Conservation (phyloP, 2,329 filamentous ascomycete species). For the Diaporthe ampelina region DNA sequence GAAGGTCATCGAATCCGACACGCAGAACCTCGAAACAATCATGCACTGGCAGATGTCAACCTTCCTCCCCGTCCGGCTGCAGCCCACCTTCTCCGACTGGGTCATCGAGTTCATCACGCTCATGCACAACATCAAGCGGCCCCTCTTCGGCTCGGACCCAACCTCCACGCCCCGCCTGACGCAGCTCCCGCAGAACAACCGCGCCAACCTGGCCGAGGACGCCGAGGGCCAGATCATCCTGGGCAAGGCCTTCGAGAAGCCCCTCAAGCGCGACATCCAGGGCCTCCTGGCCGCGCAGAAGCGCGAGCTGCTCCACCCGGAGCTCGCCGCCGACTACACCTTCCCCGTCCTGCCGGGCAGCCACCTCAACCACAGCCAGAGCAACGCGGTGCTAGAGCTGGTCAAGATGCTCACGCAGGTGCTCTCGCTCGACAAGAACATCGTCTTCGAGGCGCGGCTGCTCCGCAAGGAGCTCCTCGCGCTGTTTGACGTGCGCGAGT, state of each 20-base stretch:
- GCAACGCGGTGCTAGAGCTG: slow-evolving; percentile 87
- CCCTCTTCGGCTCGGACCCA: slow-evolving; percentile 63
- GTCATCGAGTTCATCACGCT: slow-evolving; percentile 94
- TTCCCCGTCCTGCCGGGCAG: slow-evolving; percentile 87
- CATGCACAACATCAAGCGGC: slow-evolving; percentile 89
- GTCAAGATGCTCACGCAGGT: slow-evolving; percentile 96
- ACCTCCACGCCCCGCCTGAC: slow-evolving; percentile 69
- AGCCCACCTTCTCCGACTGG: slow-evolving; percentile 91
- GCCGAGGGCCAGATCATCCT: slow-evolving; percentile 76
- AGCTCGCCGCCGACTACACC: slow-evolving; percentile 86
- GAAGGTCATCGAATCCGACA: slow-evolving; percentile 79
- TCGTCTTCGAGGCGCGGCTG: slow-evolving; percentile 87
- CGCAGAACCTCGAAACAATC: slow-evolving; percentile 87
- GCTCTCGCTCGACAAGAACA: slow-evolving; percentile 89
- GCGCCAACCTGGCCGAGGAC: slow-evolving; percentile 67
- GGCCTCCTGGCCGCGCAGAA: slow-evolving; percentile 87
- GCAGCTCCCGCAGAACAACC: slow-evolving; percentile 67
- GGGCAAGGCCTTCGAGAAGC: slow-evolving; percentile 87
- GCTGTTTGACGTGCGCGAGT: slow-evolving; percentile 95
- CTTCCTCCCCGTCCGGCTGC: slow-evolving; percentile 85
- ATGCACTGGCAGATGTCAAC: slow-evolving; percentile 99
- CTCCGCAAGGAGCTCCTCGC: slow-evolving; percentile 90
- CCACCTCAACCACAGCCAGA: slow-evolving; percentile 58
- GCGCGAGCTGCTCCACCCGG: slow-evolving; percentile 89
- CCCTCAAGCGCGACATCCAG: slow-evolving; percentile 89